A percentile compares a stretch with the other conserved stretches of the same genome.
These are phyloP conservation scores for Trifolium dubium DNA, from an alignment of 306 rosid genomes.

Conservation along the genomic window DNA sequence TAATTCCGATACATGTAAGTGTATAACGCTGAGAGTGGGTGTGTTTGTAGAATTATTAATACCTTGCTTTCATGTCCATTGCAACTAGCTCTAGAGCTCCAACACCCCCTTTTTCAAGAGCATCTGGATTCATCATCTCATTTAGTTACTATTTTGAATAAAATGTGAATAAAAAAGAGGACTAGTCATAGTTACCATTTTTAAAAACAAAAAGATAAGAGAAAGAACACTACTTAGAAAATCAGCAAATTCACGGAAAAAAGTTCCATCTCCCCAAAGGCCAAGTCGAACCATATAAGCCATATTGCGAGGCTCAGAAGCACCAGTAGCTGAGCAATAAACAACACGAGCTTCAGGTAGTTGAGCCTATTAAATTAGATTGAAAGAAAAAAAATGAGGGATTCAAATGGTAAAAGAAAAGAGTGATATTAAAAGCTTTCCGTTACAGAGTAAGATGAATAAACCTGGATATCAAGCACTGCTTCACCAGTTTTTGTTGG, in stretches of 20 bases:
- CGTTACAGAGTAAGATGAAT: neutral
- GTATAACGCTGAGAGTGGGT: constrained; percentile 3
- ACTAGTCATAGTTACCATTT: constrained; percentile 4
- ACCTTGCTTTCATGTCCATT: constrained; percentile 62
- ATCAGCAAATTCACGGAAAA: constrained; percentile 73
- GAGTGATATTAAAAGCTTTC: too few relatives aligned
- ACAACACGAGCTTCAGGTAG: constrained; percentile 1
- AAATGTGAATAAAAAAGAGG: neutral
- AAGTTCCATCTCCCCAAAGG: constrained; percentile 95
- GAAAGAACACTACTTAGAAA: constrained; percentile 68
- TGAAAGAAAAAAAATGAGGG: neutral
- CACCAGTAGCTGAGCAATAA: constrained; percentile 3
- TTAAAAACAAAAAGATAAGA: neutral
- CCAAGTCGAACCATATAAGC: constrained; percentile 87
- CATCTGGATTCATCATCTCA: constrained; percentile 55
- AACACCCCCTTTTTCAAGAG: constrained; percentile 92
- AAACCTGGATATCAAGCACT: constrained; percentile 94
- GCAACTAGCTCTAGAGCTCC: constrained; percentile 99
- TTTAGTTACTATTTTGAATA: neutral
- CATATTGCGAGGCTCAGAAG: neutral
- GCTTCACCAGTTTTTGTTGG: constrained; percentile 97
- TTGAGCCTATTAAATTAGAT: neutral
- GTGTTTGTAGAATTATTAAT: constrained; percentile 9
- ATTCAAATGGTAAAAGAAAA: too few relatives aligned
- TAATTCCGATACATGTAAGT: neutral